phyloP scores from a whole-genome alignment of 441 rosid species.

The Biscutella laevigata region DNA sequence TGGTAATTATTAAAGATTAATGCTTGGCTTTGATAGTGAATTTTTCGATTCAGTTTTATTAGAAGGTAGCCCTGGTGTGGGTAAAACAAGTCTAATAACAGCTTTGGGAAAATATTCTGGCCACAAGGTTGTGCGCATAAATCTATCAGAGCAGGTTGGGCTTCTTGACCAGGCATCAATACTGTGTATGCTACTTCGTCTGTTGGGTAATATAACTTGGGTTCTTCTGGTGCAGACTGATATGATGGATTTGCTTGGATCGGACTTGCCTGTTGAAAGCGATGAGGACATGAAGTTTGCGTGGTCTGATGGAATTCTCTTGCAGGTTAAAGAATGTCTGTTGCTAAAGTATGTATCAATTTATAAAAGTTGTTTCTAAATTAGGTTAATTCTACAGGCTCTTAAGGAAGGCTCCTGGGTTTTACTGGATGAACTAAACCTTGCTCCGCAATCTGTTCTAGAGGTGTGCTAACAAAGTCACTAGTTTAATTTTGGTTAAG shows the following conservation, averaged over 20 bases:
- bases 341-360: neutral
- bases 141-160: slow-evolving; percentile 93
- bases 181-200: slow-evolving; percentile 3
- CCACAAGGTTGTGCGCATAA: slow-evolving; percentile 92
- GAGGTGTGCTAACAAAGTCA: slow-evolving; percentile 41
- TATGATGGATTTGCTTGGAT: slow-evolving; percentile 97
- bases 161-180: slow-evolving; percentile 1
- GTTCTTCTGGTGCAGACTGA: slow-evolving; percentile 67
- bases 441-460: slow-evolving; percentile 96
- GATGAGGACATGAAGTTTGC: slow-evolving; percentile 89
- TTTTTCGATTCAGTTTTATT: slow-evolving; percentile 52
- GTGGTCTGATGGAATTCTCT: slow-evolving; percentile 96
- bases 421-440: slow-evolving; percentile 96
- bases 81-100: slow-evolving; percentile 87
- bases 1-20: slow-evolving; percentile 4
- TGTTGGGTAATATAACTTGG: slow-evolving; percentile 13
- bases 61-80: slow-evolving; percentile 99
- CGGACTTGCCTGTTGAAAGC: slow-evolving; percentile 89
- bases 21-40: slow-evolving; percentile 3
- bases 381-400: slow-evolving; percentile 41
- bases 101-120: slow-evolving; percentile 95
- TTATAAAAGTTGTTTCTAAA: neutral
- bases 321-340: slow-evolving; percentile 51
- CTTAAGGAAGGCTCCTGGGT: slow-evolving; percentile 97
- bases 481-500: neutral